Conservation (phyloP, 768 basidiomycete species). For the Sporobolomyces roseus region DNA sequence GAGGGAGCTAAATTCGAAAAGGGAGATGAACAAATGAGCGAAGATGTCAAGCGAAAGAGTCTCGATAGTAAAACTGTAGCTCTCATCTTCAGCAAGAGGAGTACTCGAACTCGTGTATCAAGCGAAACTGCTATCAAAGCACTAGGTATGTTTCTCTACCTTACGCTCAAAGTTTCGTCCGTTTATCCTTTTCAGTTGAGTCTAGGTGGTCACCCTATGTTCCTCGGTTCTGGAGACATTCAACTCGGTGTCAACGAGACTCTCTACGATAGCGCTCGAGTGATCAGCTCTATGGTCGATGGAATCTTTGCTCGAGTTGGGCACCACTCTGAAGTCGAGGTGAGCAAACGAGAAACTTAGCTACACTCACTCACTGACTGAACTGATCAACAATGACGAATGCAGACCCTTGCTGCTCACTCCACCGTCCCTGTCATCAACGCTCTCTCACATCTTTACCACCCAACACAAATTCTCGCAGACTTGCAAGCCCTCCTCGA, state of each 20-base stretch:
- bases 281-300: slow-evolving; percentile 91
- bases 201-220: slow-evolving; percentile 76
- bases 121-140: slow-evolving; percentile 75
- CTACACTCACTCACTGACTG: slow-evolving; percentile 2
- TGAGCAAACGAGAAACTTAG: no score
- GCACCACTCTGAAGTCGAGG: slow-evolving; percentile 87
- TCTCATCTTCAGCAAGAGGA: slow-evolving; percentile 85
- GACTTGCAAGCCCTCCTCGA: slow-evolving; percentile 88
- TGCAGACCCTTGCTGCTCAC: slow-evolving; percentile 81
- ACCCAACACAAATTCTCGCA: slow-evolving; percentile 92
- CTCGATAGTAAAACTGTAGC: slow-evolving; percentile 71
- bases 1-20: slow-evolving; percentile 43
- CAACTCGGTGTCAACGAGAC: slow-evolving; percentile 95
- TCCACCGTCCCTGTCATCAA: slow-evolving; percentile 93
- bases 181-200: slow-evolving; percentile 8
- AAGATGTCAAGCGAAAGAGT: slow-evolving; percentile 21
- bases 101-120: slow-evolving; percentile 82
- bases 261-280: slow-evolving; percentile 73
- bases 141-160: slow-evolving; percentile 57
- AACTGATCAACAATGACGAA: neutral
- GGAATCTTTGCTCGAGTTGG: slow-evolving; percentile 96
- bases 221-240: slow-evolving; percentile 83
- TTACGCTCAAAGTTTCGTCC: neutral
- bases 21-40: slow-evolving; percentile 18
- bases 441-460: slow-evolving; percentile 91